Evolutionary conservation across 257 asterid species (phyloP).

Genomic region (Lantana camara): DNA sequence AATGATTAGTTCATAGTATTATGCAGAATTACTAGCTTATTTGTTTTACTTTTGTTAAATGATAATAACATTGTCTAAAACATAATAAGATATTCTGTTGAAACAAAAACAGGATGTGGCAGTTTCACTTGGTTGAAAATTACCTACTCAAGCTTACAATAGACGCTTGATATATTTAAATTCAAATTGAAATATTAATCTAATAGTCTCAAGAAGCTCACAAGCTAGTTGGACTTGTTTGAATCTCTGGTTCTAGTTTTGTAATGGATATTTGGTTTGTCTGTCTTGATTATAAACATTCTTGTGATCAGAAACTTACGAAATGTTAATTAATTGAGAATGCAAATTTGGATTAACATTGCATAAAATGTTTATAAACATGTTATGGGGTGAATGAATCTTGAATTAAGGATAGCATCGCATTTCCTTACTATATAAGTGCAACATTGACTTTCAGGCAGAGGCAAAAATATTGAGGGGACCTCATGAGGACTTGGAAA

Average conservation of each 20-base stretch:
- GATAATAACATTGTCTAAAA: too few species aligned
- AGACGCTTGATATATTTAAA: background rate
- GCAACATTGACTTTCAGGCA: conserved; percentile 55
- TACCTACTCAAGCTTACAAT: background rate
- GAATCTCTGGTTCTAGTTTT: conserved; percentile 14
- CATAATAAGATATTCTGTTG: background rate
- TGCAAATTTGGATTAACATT: background rate
- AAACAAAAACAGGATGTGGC: background rate
- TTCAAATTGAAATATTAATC: background rate
- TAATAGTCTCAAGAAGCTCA: conserved; percentile 11
- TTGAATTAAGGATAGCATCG: conserved; percentile 6
- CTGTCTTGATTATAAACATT: conserved; percentile 15
- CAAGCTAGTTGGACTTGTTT: background rate
- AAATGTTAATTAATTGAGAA: background rate
- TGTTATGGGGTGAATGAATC: conserved; percentile 8
- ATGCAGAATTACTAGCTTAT: background rate
- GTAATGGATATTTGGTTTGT: background rate
- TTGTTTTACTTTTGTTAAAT: background rate
- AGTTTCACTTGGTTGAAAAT: background rate
- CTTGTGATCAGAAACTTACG: conserved; percentile 6
- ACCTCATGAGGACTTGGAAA: conserved; percentile 93
- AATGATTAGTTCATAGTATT: background rate
- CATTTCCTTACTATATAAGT: conserved; percentile 18
- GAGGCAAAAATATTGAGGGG: conserved; percentile 95
- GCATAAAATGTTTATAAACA: conserved; percentile 8